Evolutionary conservation across 2,329 filamentous ascomycete species (phyloP).

Genomic region (Neoascochyta sp.): DNA sequence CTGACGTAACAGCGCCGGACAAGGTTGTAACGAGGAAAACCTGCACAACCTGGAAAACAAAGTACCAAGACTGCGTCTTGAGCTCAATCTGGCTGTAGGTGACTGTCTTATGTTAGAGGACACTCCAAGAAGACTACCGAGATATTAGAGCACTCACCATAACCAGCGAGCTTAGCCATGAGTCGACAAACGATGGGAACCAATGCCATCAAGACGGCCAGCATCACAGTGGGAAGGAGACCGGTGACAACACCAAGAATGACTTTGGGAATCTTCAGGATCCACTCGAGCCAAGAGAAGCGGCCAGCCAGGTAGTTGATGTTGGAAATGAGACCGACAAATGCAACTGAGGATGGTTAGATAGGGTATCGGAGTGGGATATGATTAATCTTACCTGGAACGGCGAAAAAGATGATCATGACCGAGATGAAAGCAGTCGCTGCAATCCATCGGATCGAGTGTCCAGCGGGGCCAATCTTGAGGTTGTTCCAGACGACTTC

Average conservation of each 20-base stretch:
- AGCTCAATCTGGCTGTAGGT: conserved; percentile 53
- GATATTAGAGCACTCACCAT: conserved; percentile 9
- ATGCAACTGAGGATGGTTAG: conserved; percentile 32
- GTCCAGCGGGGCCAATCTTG: conserved; percentile 35
- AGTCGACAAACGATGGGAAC: conserved; percentile 44
- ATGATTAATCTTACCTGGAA: conserved; percentile 29
- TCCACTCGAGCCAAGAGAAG: conserved; percentile 42
- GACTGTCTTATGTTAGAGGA: conserved; percentile 7
- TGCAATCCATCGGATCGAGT: conserved; percentile 26
- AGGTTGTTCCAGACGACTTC: conserved; percentile 49
- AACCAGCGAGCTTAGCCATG: conserved; percentile 38
- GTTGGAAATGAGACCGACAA: conserved; percentile 45
- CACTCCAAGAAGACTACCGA: background rate
- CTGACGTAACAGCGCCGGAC: conserved; percentile 69
- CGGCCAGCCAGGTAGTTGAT: conserved; percentile 42
- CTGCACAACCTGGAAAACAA: conserved; percentile 88
- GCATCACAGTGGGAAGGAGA: conserved; percentile 43
- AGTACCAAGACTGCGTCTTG: conserved; percentile 89
- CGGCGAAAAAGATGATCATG: conserved; percentile 46
- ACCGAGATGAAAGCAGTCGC: conserved; percentile 40
- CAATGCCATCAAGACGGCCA: conserved; percentile 44
- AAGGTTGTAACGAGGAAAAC: conserved; percentile 87
- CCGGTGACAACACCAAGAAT: conserved; percentile 47
- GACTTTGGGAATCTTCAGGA: conserved; percentile 40
- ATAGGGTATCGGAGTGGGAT: background rate